Evolutionary conservation across 108 stramenopile genomes (phyloP), one percentile per base, ranked within the genome.

Genomic region (Nitzschia palea): DNA sequence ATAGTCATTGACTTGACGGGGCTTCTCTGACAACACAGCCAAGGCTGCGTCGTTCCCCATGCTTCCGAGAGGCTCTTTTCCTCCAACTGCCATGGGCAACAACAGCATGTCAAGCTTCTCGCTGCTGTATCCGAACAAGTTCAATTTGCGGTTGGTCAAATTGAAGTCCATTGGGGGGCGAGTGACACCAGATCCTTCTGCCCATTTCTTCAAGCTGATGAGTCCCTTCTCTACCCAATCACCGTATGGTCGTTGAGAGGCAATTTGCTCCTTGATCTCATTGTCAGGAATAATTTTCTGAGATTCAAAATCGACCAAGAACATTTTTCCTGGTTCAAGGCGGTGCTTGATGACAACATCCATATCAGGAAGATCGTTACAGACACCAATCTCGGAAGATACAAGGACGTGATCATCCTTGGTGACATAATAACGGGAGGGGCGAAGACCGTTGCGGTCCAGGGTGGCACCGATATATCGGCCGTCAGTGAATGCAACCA

Each of bases 31-130:
- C 48, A 98, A 78, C 10, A 96, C 96, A 22, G 98, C 98, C 15
- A 98, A 85, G 5, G 98, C 97, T 3, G 97, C 91, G 71, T 98
- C 98, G 67, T 97, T 97, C 27, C 98, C 98, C 98, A 98, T 98
- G 77, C 89, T 91, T 68, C 96, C 97, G 29, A 97, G 83, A 3
- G 94, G 89, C 79, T 98, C 98, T 68, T 97, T 96, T 34, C 94
- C 95, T 28, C 86, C 90, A 29, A 93, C 86, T 23, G 88, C 87
- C 94, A 95, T 97, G 62, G 98, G 96, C 43, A 93, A 62, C 17
- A 98, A 72, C 47, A 98, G 82, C 88, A 97, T 96, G 50, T 97
- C 96, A 30, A 97, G 68, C 57, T 93, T 95, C 70, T 98, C 98
- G 43, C 83, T 89, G 32, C 86, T 95, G 77, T 83, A 98, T 61